Base-by-base conservation (phyloP, 1,139 yeast genomes). In the Hansenula sp. region DNA sequence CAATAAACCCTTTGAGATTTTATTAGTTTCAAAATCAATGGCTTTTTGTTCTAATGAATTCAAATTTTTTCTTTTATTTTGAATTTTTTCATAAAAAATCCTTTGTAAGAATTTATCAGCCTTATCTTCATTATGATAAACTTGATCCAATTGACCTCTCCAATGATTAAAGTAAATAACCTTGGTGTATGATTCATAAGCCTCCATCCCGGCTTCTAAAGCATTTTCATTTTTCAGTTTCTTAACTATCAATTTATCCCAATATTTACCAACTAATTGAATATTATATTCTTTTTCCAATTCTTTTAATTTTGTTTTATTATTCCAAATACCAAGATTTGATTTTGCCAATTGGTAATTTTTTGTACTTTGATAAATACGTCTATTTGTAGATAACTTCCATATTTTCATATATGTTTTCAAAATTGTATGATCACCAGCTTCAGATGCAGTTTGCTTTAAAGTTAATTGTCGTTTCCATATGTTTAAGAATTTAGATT, bases 81-180 rank as follows among this genome's bases (percentile, higher is more conserved):
- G 37, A 48, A 19, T 22, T 34, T 37, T 2, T 19, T 12, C 13
- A 48, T 38, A 12, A 33, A 37, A 11, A 36, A 42, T 5, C 35
- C 33, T 27, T 47, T 44, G 11, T 39, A 29, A 30, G 43, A 44
- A 9, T 14, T 36, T 36, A 0, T 19, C 13, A 7, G 40, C 30
- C 12, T 39, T 27, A 7, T 36, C 35, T 6, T 29, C 21, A 13
- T 11, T 26, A 2, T 33, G 28, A 13, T n/a, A 8, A 3, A 36
- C 11, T 17, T 33, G 32, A 9, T 26, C 24, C 24, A 21, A 21
- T 21, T 21, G 24, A 6, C 24, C 6, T 13, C 30, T 39, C 60
- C 60, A 54, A 21, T 35, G 38, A 10, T 44, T 44, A 29, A 54
- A 44, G 33, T 31, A 46, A 2, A 48, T 42, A 18, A 47, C 42